Evolutionary conservation across 305 asterid genomes (phyloP).

Genomic region (Fraxinus velutina): DNA sequence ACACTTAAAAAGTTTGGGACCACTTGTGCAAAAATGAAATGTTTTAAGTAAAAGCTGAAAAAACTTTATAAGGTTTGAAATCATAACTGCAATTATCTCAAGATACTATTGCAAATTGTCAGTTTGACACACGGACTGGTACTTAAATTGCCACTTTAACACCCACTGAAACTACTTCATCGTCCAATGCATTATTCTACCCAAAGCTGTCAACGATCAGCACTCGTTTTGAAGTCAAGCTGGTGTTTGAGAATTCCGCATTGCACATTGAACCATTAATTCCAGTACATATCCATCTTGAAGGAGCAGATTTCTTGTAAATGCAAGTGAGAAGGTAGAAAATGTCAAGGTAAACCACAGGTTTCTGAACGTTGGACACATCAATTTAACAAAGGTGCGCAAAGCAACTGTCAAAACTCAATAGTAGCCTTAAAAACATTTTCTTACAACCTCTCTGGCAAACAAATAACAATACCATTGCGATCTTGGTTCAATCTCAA

Average conservation of each 20-base stretch:
- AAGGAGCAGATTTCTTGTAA: neutral
- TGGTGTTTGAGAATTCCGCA: neutral
- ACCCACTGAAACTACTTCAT: neutral
- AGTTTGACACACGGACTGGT: no score
- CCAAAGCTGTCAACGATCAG: neutral
- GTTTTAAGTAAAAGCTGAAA: neutral
- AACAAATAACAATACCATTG: slow-evolving; percentile 13
- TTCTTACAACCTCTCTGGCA: slow-evolving; percentile 29
- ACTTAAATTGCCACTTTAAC: neutral
- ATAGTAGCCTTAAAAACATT: slow-evolving; percentile 4
- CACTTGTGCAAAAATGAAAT: neutral
- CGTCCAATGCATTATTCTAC: neutral
- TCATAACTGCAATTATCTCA: neutral
- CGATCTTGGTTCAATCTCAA: neutral
- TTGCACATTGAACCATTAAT: neutral
- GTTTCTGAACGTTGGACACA: neutral
- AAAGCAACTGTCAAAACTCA: slow-evolving; percentile 17
- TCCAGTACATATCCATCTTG: neutral
- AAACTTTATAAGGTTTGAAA: neutral
- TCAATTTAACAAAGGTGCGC: neutral
- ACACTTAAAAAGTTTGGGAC: neutral
- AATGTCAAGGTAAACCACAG: neutral
- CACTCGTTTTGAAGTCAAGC: neutral
- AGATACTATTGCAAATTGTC: neutral
- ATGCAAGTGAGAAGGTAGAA: neutral